Base-by-base conservation (phyloP, 352 stramenopile genomes). In the Pythium periplocum region DNA sequence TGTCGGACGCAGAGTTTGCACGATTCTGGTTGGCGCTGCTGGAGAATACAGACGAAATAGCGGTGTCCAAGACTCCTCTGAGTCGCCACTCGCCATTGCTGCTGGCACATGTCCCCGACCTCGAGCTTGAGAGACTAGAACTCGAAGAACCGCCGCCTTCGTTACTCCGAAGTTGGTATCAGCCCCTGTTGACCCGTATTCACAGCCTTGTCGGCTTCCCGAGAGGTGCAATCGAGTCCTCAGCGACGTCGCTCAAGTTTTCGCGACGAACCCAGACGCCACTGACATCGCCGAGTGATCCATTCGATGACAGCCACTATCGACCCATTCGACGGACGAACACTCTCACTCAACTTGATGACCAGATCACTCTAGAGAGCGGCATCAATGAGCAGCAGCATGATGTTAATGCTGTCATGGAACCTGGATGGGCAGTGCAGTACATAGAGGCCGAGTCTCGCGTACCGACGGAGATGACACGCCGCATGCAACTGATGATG, bases 401-500 rank as follows among this genome's bases (percentile, higher is more conserved):
- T 35, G n/a, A 55, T 6, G 37, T 51, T n/a, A 8, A 51, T n/a
- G 45, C 17, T 26, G 17, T 26, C 17, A 26, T 78, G 30, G 82
- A 93, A 38, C 73, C 80, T 12, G 79, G 82, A 4, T 93, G 82
- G 82, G 75, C 82, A 2, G 67, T 93, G 10, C 74, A 90, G 56
- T 93, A 93, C 62, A 81, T 89, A 68, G 75, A 93, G 49, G 71
- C 84, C 48, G 79, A 84, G 62, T 72, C 78, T 2, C 64, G 57
- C 8, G 70, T 93, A 26, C 73, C 82, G 12, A 73, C 67, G 5
- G 75, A 78, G 45, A 76, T 93, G 55, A 79, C 69, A 41, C 79
- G 68, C 3, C 67, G 73, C 12, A 93, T 93, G 82, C 64, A 64
- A 4, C 57, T 71, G 51, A 93, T 93, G 79, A 93, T 93, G 82